Evolutionary conservation across 495 filamentous ascomycete species (phyloP), one percentile per base, ranked within the genome.

Genomic region (Trichoderma virens): DNA sequence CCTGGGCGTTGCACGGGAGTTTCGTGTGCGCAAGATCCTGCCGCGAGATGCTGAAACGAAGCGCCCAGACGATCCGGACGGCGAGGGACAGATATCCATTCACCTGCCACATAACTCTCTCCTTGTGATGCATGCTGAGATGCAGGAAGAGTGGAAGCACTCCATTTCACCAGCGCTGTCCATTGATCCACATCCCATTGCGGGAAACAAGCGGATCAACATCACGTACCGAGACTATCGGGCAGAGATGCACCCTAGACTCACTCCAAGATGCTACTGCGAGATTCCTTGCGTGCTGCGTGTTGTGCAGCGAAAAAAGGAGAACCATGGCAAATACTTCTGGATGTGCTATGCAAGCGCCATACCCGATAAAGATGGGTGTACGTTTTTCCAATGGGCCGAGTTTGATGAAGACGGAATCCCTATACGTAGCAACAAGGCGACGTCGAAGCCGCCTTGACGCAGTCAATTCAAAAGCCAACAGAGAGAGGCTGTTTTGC

Each of bases 21-120:
- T 98, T 70, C 88, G 94, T 25, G 86, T 98, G 2, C 83, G 93
- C 3, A 81, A 86, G 30, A 82, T 93, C 31, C 73, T 91, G 18
- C 81, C 89, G 9, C 82, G 79, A 62, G 82, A 85, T 32, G 56
- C 69, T 9, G 68, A 71, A 38, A 56, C 47, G 23, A 56, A 56
- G 25, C 47, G 47, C 13, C 23, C 47, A 27, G 71, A 75, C 13
- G 74, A 80, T 23, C 75, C 83, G 20, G 83, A 91, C 67, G 78
- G 78, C 5, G 85, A 90, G 68, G 93, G 93, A 5, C 92, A 95
- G 67, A 93, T 98, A 47, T 83, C 90, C 4, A 90, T 98, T 62
- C 90, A 94, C 71, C 85, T 98, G 0, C 93, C 92, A 1, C 94
- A 98, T 74, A 98, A 97, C 71, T 93, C 90, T 0, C 81, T 98